Base-by-base conservation (phyloP, 1,284 basidiomycete genomes). In the Veloboletus limbatus region DNA sequence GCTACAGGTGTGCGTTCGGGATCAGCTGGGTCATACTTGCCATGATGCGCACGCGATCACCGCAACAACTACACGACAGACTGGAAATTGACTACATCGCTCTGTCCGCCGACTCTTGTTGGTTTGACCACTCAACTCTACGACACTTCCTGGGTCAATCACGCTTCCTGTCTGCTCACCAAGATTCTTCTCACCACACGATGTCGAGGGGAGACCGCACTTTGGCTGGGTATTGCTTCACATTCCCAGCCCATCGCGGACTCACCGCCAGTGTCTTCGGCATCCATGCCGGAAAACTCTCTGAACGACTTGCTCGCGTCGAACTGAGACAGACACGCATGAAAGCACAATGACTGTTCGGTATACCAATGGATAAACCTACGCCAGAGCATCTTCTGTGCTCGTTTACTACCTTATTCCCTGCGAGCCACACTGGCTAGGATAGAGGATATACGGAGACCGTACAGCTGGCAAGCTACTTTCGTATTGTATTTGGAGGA, bases 391-490 rank as follows among this genome's bases (percentile, higher is more conserved):
- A 69, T 26, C 40, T 33, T 45, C 32, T 24, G 8, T 44, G 11
- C 20, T 55, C 48, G 30, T 45, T 49, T 31, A 20, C 50, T 2
- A 22, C 47, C 2, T 14, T 65, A 13, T 35, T 61, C 8, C 16
- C 46, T 16, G 40, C 21, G 4, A 24, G 13, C 32, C 47, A 55
- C 20, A 36, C 26, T 0, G 44, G 45, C 3, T 51, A 45, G 30
- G 48, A 34, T 0, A 51, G 16, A 70, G 59, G 53, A 62, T 49
- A 70, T 65, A n/a, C n/a, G n/a, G 54, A 60, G 53, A 17, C 68
- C 76, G 8, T 85, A 81, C 59, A 80, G 74, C 60, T 88, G 85
- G 85, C 82, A 87, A 62, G 83, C 85, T 56, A 78, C 79, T 0
- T 88, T 88, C 60, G 78, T 78, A 5, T 46, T 63, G 4, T 66